phyloP scores from a whole-genome alignment of 1,284 basidiomycete species.

The Irpex sp. region DNA sequence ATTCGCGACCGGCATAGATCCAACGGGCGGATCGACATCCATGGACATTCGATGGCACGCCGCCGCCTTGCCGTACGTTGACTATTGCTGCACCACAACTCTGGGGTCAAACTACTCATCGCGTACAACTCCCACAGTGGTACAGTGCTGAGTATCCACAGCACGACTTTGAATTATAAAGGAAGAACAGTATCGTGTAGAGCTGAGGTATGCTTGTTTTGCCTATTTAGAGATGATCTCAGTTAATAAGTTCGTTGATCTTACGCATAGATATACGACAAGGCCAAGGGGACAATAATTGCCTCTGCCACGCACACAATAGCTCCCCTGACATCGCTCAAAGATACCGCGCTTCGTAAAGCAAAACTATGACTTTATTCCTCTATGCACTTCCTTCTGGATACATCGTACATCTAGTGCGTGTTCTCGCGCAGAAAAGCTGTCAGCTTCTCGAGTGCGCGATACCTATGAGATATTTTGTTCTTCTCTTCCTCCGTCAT shows the following conservation, averaged over 20 bases:
- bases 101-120: not conserved
- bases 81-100: not conserved
- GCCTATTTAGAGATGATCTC: not conserved
- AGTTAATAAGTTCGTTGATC: not conserved
- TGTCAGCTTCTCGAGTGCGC: conserved; percentile 81
- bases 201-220: conserved; percentile 19
- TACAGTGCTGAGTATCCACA: conserved; percentile 20
- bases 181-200: conserved; percentile 19
- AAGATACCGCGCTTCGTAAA: not conserved
- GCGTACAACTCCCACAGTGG: conserved; percentile 15
- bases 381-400: not conserved
- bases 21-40: conserved; percentile 22
- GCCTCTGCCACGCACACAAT: conserved; percentile 24
- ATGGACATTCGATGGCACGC: conserved; percentile 25
- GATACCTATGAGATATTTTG: conserved; percentile 84
- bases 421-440: conserved; percentile 48
- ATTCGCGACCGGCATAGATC: conserved; percentile 15
- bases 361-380: not conserved
- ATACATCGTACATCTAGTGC: not conserved
- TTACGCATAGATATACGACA: conserved; percentile 23
- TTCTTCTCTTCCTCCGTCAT: conserved; percentile 88
- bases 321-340: conserved; percentile 13
- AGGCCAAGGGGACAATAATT: conserved; percentile 19
- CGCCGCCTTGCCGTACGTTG: conserved; percentile 20
- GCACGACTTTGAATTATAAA: conserved; percentile 19